A percentile compares a stretch with the other conserved stretches of the same genome.
Evolutionary conservation across 2,329 filamentous ascomycete genomes (phyloP).

Genomic region (Aphanocladium album): DNA sequence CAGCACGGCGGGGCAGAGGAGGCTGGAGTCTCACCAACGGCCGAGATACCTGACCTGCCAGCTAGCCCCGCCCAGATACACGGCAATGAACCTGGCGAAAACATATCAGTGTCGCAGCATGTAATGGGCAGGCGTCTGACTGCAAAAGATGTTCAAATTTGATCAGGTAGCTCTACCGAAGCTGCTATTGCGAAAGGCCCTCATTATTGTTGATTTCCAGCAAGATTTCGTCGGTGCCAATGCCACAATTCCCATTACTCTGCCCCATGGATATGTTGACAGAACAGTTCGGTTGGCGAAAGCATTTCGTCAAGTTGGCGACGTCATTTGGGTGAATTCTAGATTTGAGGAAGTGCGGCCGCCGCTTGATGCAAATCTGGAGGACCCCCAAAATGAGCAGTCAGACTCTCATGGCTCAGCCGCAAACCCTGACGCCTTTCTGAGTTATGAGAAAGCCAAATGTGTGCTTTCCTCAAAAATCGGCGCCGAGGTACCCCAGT

Average conservation of each 20-base stretch:
- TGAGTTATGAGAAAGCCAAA: constrained; percentile 26
- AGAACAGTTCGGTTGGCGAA: constrained; percentile 61
- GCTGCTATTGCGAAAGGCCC: constrained; percentile 58
- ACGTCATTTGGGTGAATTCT: constrained; percentile 81
- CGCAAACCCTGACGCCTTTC: constrained; percentile 39
- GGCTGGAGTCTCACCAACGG: neutral
- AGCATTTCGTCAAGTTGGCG: constrained; percentile 65
- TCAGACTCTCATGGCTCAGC: neutral
- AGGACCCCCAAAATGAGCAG: neutral
- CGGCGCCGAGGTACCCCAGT: constrained; percentile 41
- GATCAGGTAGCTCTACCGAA: constrained; percentile 51
- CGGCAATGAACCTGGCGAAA: neutral
- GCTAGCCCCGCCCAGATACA: neutral
- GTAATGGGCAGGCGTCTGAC: neutral
- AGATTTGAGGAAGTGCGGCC: constrained; percentile 51
- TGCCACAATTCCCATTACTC: constrained; percentile 61
- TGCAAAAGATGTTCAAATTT: constrained; percentile 47
- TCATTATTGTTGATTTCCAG: constrained; percentile 82
- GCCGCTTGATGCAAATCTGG: neutral
- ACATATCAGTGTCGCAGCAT: neutral
- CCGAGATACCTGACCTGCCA: neutral
- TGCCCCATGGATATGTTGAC: constrained; percentile 61
- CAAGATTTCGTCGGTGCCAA: constrained; percentile 75
- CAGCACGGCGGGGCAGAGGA: neutral
- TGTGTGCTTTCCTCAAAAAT: neutral